Conservation (phyloP, 768 basidiomycete genomes). For the Baorangia bicolor region DNA sequence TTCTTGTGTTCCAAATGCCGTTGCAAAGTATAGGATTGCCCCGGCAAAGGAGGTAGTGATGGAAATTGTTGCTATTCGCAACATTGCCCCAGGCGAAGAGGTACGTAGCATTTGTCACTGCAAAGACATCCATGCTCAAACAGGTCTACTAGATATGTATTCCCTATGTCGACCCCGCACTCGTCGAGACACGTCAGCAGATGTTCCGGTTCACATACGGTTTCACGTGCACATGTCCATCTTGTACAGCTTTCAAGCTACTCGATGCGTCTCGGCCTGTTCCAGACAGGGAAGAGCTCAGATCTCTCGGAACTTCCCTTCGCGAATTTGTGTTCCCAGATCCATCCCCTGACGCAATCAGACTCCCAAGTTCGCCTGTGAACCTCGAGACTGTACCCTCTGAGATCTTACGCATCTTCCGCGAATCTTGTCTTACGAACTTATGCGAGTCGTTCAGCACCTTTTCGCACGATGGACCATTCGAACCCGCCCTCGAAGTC, state of each 20-base stretch:
- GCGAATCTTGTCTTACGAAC: conserved; percentile 55
- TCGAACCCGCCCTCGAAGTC: conserved; percentile 47
- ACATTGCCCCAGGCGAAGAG: conserved; percentile 62
- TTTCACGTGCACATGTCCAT: conserved; percentile 61
- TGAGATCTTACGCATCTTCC: conserved; percentile 43
- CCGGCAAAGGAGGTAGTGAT: conserved; percentile 44
- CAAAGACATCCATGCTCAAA: not conserved
- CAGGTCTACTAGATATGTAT: conserved; percentile 56
- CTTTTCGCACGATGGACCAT: conserved; percentile 66
- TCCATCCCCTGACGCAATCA: conserved; percentile 15
- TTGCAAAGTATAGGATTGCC: conserved; percentile 53
- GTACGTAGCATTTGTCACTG: conserved; percentile 34
- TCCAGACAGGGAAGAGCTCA: conserved; percentile 19
- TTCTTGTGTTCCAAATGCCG: conserved; percentile 74
- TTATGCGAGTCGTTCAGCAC: conserved; percentile 65
- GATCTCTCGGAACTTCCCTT: conserved; percentile 32
- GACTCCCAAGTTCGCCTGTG: conserved; percentile 30
- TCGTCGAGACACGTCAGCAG: conserved; percentile 57
- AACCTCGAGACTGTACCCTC: conserved; percentile 36
- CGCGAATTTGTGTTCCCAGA: conserved; percentile 40
- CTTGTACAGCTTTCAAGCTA: conserved; percentile 48
- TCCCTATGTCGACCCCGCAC: conserved; percentile 77
- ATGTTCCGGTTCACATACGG: conserved; percentile 64
- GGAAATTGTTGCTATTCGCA: conserved; percentile 63
- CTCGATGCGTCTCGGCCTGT: conserved; percentile 42